Percentiles rank a stretch among this genome's conserved stretches.
Conservation (phyloP, 768 basidiomycete species). For the Phylloporus arenicola region DNA sequence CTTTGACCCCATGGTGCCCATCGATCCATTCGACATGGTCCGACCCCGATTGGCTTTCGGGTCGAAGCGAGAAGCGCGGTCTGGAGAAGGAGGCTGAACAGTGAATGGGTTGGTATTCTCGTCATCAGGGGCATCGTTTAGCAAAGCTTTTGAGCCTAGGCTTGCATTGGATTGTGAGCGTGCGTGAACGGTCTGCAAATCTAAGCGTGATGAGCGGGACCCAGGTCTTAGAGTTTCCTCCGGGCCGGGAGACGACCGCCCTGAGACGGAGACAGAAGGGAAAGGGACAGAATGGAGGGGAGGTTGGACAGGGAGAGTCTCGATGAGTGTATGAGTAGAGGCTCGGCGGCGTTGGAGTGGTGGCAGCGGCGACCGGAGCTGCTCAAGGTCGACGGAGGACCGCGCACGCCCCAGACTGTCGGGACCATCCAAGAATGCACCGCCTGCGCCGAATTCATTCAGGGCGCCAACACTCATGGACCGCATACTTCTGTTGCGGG, state of each 20-base stretch:
- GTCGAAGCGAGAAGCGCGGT: slow-evolving; percentile 40
- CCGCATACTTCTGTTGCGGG: slow-evolving; percentile 42
- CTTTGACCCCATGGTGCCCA: slow-evolving; percentile 34
- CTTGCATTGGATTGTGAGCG: slow-evolving; percentile 50
- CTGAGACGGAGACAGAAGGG: slow-evolving; percentile 45
- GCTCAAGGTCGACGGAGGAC: slow-evolving; percentile 54
- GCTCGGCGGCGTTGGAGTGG: slow-evolving; percentile 46
- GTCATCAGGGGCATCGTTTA: slow-evolving; percentile 35
- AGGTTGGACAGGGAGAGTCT: slow-evolving; percentile 35
- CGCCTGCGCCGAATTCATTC: slow-evolving; percentile 47
- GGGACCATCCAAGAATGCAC: slow-evolving; percentile 38
- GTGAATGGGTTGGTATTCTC: slow-evolving; percentile 32
- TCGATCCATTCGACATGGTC: slow-evolving; percentile 43
- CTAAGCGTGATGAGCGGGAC: slow-evolving; percentile 32
- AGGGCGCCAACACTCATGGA: slow-evolving; percentile 65
- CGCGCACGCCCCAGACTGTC: slow-evolving; percentile 42
- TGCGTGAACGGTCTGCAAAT: slow-evolving; percentile 31
- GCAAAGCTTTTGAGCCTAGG: slow-evolving; percentile 42
- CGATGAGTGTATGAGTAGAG: slow-evolving; percentile 45
- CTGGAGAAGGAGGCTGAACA: slow-evolving; percentile 34
- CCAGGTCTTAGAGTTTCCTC: slow-evolving; percentile 33
- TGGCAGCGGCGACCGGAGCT: slow-evolving; percentile 37
- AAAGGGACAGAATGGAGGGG: slow-evolving; percentile 58
- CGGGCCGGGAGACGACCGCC: slow-evolving; percentile 45
- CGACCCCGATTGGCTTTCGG: slow-evolving; percentile 36